phyloP scores from a whole-genome alignment of 1,139 yeast genomes.

The Eremothecium sinecaudum region DNA sequence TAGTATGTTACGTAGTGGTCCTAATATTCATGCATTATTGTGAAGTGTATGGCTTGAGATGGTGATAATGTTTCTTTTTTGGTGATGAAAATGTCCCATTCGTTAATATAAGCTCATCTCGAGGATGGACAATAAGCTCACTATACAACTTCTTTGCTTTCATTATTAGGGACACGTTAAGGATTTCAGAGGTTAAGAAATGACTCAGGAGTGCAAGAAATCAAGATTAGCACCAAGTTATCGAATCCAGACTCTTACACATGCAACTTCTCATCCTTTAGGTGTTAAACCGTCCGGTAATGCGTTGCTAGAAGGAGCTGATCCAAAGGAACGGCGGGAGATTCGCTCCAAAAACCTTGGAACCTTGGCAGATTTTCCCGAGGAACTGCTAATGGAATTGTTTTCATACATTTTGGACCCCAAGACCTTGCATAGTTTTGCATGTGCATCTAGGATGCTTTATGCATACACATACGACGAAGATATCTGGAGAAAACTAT shows the following conservation, averaged over 20 bases:
- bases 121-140: too few relatives aligned
- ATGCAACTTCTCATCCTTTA: constrained; percentile 49
- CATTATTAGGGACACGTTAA: too few relatives aligned
- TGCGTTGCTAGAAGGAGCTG: constrained; percentile 29
- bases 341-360: constrained; percentile 40
- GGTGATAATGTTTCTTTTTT: too few relatives aligned
- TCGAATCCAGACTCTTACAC: constrained; percentile 17
- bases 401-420: constrained; percentile 40
- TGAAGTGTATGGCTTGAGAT: too few relatives aligned
- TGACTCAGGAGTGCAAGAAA: constrained; percentile 10
- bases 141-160: too few relatives aligned
- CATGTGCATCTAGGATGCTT: constrained; percentile 54
- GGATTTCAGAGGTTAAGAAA: too few relatives aligned
- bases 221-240: constrained; percentile 12
- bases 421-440: constrained; percentile 39
- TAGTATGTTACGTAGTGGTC: too few relatives aligned
- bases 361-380: constrained; percentile 41
- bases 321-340: constrained; percentile 24
- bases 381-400: constrained; percentile 46
- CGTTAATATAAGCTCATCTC: too few relatives aligned
- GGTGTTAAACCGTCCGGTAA: constrained; percentile 73
- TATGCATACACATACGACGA: constrained; percentile 68
- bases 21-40: too few relatives aligned
- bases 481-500: constrained; percentile 65
- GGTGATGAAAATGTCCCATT: too few relatives aligned